Evolutionary conservation across 2,329 filamentous ascomycete genomes (phyloP).

Genomic region (Aspergillus japonicus): DNA sequence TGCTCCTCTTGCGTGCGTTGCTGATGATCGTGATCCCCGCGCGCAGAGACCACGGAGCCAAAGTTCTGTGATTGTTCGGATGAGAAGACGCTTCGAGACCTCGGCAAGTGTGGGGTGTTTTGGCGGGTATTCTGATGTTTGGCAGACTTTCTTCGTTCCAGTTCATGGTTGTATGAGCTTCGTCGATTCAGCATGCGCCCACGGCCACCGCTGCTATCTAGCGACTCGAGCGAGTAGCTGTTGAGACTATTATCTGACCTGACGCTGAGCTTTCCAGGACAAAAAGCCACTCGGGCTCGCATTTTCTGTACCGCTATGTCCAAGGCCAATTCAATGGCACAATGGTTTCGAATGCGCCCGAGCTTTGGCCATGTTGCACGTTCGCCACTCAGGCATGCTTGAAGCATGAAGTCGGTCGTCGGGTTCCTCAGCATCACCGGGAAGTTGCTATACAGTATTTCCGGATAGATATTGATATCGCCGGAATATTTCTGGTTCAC

Average conservation of each 20-base stretch:
- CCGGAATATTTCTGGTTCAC: constrained; percentile 89
- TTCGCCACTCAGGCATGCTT: constrained; percentile 74
- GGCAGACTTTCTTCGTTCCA: constrained; percentile 20
- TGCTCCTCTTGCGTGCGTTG: not conserved
- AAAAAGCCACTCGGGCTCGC: constrained; percentile 40
- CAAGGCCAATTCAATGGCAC: constrained; percentile 82
- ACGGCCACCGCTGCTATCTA: constrained; percentile 25
- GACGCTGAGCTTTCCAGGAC: constrained; percentile 26
- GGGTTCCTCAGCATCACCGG: constrained; percentile 80
- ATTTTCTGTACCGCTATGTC: constrained; percentile 42
- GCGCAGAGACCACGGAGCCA: not conserved
- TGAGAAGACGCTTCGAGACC: constrained; percentile 20
- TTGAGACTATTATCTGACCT: constrained; percentile 17
- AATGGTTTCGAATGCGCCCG: constrained; percentile 78
- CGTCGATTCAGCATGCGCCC: constrained; percentile 25
- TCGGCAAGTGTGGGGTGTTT: constrained; percentile 14
- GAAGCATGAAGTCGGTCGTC: constrained; percentile 79
- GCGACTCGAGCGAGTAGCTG: constrained; percentile 18
- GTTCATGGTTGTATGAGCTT: constrained; percentile 34
- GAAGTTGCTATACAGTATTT: constrained; percentile 71
- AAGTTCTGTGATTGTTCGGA: constrained; percentile 17
- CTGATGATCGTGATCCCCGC: not conserved
- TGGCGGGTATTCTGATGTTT: constrained; percentile 9
- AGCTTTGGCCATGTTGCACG: constrained; percentile 90
- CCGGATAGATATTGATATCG: constrained; percentile 89